Evolutionary conservation across 1,284 basidiomycete species (phyloP).

Genomic region (Microbotryomycetes sp.): DNA sequence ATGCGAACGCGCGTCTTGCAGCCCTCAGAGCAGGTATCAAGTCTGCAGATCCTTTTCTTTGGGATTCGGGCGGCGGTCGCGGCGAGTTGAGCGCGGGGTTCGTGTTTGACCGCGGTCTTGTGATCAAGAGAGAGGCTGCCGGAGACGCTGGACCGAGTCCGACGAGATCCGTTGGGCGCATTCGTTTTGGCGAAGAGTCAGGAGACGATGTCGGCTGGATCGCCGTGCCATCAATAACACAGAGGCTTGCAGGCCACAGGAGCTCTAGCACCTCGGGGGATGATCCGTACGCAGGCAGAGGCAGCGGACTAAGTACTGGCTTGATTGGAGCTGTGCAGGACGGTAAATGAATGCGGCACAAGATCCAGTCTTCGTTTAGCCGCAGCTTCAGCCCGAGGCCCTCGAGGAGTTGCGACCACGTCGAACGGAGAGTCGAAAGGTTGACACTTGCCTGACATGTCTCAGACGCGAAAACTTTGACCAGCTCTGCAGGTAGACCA

Average conservation of each 20-base stretch:
- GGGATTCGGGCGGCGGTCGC: background rate
- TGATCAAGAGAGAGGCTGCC: background rate
- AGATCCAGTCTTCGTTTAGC: constrained; percentile 4
- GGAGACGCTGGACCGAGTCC: background rate
- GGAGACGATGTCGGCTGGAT: constrained; percentile 4
- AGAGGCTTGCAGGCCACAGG: constrained; percentile 21
- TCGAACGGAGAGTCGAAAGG: background rate
- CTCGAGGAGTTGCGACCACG: constrained; percentile 9
- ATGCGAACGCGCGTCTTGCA: background rate
- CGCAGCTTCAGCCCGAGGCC: background rate
- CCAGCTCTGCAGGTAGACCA: constrained; percentile 4
- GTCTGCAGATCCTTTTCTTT: too few relatives aligned
- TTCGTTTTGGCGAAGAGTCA: background rate
- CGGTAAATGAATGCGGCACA: constrained; percentile 12
- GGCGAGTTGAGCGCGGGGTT: background rate
- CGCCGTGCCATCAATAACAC: constrained; percentile 17
- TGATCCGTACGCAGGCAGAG: background rate
- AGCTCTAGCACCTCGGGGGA: background rate
- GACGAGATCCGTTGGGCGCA: background rate
- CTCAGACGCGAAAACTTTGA: constrained; percentile 1
- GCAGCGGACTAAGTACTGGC: background rate
- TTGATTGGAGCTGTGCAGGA: background rate
- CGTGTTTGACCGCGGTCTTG: background rate
- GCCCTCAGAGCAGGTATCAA: background rate
- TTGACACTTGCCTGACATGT: background rate